These are phyloP conservation scores for Botrytis medusae DNA, from an alignment of 2,329 filamentous ascomycete species.

Conservation along the genomic window DNA sequence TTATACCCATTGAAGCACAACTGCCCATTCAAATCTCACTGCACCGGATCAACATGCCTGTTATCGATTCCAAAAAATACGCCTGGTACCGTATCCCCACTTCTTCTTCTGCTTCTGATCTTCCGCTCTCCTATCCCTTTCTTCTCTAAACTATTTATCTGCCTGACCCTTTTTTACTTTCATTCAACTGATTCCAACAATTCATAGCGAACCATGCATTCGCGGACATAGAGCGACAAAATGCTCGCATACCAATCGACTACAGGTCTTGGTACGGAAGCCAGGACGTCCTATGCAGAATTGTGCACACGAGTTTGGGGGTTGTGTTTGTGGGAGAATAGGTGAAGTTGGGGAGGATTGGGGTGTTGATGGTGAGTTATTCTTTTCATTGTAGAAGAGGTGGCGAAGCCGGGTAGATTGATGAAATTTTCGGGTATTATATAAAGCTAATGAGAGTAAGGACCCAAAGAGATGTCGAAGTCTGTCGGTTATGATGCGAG, in stretches of 20 bases:
- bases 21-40: neutral
- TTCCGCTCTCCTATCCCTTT: fast-evolving
- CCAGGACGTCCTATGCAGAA: slow-evolving; percentile 36
- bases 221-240: slow-evolving; percentile 37
- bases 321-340: neutral
- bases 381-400: neutral
- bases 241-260: slow-evolving; percentile 33
- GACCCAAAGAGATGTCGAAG: neutral
- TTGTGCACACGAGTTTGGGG: slow-evolving; percentile 36
- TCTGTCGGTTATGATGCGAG: neutral
- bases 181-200: neutral
- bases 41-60: slow-evolving; percentile 29
- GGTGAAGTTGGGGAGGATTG: neutral
- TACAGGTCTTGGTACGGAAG: slow-evolving; percentile 36
- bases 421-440: neutral
- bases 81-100: slow-evolving; percentile 35
- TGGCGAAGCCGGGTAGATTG: neutral
- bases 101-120: neutral
- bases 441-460: neutral
- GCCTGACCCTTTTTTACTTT: fast-evolving
- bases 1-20: neutral
- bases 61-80: slow-evolving; percentile 37
- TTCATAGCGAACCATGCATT: slow-evolving; percentile 35
- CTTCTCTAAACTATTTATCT: neutral
- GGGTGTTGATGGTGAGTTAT: neutral